Base-by-base conservation (phyloP, 2,329 filamentous ascomycete species). In the Calycina herbarum region DNA sequence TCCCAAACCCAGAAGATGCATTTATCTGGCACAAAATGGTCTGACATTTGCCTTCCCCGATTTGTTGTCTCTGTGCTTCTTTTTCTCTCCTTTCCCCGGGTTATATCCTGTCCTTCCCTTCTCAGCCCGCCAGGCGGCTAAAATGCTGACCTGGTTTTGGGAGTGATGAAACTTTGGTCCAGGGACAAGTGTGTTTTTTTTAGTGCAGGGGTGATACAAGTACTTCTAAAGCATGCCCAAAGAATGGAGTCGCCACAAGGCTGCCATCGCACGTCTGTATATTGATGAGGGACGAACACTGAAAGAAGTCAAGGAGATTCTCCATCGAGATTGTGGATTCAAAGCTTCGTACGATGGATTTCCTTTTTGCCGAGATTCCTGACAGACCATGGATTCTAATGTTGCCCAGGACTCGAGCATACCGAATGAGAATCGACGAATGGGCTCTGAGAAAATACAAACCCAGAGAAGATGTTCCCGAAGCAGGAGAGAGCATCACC, bases 351-450 rank as follows among this genome's bases (percentile, higher is more conserved):
- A 59, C 63, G 66, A 57, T 20, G n/a, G 15, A 5, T 40, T 17
- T 38, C 27, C 13, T 24, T 27, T 40, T 57, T 20, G 24, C 54
- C 29, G 17, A 42, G 15, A 33, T 59, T 10, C 13, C 29, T 35
- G 13, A 33, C 56, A 35, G 31, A n/a, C 13, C 31, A 33, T 31
- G 27, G 29, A 54, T 33, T 24, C 57, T 59, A 20, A 64, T 45
- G 11, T 27, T 42, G 38, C 17, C 15, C 29, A 67, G 66, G 15
- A 58, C 38, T 38, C 59, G 64, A 40, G 59, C 68, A 31, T 70
- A 67, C 38, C 67, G 67, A n/a, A 63, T 69, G 66, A 70, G 64
- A 48, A 57, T 70, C 40, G 69, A 70, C 35, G 63, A 67, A 29
- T 68, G 69, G 67, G 62, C 59, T 7, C 42, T 69, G 13, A 62